Evolutionary conservation across 2,329 filamentous ascomycete species (phyloP).

Genomic region (Aspergillus pseudotamarii): DNA sequence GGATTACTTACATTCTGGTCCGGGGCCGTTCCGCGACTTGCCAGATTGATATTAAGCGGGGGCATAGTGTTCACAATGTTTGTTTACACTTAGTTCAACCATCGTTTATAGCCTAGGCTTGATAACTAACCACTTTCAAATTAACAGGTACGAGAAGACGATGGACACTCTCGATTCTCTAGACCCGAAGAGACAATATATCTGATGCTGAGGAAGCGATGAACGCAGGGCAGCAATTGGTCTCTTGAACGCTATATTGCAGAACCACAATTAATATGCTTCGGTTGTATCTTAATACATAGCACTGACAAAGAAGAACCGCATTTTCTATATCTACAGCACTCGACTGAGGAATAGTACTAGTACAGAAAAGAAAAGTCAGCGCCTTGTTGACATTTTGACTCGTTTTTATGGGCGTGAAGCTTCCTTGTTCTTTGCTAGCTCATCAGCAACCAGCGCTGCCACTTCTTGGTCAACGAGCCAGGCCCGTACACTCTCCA

Average conservation of each 20-base stretch:
- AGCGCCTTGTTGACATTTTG: slow-evolving; percentile 3
- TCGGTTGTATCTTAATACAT: neutral
- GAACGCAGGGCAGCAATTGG: neutral
- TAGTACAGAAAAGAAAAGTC: slow-evolving; percentile 9
- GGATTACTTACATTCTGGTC: slow-evolving; percentile 92
- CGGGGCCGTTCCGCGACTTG: slow-evolving; percentile 83
- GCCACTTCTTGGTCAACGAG: slow-evolving; percentile 74
- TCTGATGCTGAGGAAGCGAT: slow-evolving; percentile 54
- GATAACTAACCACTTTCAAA: slow-evolving; percentile 15
- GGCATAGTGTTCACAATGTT: slow-evolving; percentile 97
- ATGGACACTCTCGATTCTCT: slow-evolving; percentile 81
- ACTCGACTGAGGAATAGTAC: neutral
- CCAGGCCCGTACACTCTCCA: slow-evolving; percentile 78
- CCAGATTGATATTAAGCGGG: slow-evolving; percentile 82
- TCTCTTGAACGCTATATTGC: neutral
- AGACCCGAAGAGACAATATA: slow-evolving; percentile 82
- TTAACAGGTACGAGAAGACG: slow-evolving; percentile 78
- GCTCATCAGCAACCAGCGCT: slow-evolving; percentile 66
- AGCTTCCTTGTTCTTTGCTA: slow-evolving; percentile 43
- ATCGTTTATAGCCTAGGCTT: neutral
- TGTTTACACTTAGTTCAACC: slow-evolving; percentile 30
- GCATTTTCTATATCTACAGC: neutral
- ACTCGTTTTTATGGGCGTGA: slow-evolving; percentile 7
- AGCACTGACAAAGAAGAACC: neutral
- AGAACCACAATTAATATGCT: neutral